Evolutionary conservation across 345 rosid species (phyloP).

Genomic region (Sonneratia alba): DNA sequence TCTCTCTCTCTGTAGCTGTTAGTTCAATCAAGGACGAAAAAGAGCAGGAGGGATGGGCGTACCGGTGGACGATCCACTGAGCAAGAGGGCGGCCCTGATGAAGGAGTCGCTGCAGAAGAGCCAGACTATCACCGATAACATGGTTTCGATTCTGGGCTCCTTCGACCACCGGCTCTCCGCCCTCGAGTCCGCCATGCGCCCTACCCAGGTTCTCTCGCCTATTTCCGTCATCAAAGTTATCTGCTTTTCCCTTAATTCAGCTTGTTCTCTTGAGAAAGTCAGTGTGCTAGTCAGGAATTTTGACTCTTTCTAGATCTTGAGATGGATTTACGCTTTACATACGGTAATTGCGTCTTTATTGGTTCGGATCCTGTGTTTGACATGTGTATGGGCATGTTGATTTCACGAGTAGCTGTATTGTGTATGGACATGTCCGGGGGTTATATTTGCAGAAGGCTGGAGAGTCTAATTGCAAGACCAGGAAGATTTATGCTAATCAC

Average conservation of each 20-base stretch:
- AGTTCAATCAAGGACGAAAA: constrained; percentile 1
- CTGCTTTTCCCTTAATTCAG: background rate
- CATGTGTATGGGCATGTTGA: background rate
- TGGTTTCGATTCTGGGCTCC: constrained; percentile 87
- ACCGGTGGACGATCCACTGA: constrained; percentile 57
- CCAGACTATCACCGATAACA: constrained; percentile 82
- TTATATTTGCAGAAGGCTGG: too few relatives aligned
- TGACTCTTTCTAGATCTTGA: background rate
- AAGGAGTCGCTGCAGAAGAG: constrained; percentile 72
- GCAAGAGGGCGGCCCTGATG: constrained; percentile 71
- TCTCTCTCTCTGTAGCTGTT: background rate
- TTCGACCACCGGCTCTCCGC: constrained; percentile 97
- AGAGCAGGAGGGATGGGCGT: constrained; percentile 22
- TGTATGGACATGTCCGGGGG: too few relatives aligned
- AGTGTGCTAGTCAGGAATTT: background rate
- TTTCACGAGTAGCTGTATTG: background rate
- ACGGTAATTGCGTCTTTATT: too few relatives aligned
- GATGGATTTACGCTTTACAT: background rate
- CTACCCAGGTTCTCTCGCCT: constrained; percentile 61
- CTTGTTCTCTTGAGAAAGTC: background rate
- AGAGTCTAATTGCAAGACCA: too few relatives aligned
- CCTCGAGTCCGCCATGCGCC: constrained; percentile 99
- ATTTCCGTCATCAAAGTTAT: background rate
- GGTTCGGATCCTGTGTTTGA: background rate
- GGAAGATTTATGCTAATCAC: too few relatives aligned